These are phyloP conservation scores for Pleurotus giganteus DNA, from an alignment of 768 basidiomycete genomes.

Conservation along the genomic window DNA sequence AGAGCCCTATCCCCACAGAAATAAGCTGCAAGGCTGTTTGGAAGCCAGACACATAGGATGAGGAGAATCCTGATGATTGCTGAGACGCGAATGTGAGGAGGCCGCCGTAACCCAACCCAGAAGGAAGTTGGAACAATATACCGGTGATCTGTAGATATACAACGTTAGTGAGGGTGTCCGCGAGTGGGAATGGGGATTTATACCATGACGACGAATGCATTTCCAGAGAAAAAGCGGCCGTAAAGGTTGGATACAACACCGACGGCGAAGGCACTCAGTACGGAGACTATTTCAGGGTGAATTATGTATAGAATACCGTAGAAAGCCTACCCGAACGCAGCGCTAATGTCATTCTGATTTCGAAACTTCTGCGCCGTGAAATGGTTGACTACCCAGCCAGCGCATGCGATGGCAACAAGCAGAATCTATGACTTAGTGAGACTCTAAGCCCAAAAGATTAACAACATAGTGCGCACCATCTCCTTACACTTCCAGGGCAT, in stretches of 20 bases:
- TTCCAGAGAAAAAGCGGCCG: slow-evolving; percentile 68
- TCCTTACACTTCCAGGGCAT: slow-evolving; percentile 58
- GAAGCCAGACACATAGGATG: slow-evolving; percentile 69
- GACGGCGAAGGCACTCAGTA: slow-evolving; percentile 68
- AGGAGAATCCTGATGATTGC: slow-evolving; percentile 47
- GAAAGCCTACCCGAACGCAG: slow-evolving; percentile 60
- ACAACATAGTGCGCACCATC: slow-evolving; percentile 36
- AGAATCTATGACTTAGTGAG: slow-evolving; percentile 33
- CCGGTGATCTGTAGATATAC: slow-evolving; percentile 53
- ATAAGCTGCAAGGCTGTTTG: slow-evolving; percentile 74
- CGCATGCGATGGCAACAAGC: slow-evolving; percentile 58
- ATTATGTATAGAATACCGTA: not conserved
- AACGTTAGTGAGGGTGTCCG: not conserved
- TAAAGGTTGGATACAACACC: slow-evolving; percentile 79
- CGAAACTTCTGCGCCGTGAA: slow-evolving; percentile 60
- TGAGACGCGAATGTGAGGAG: slow-evolving; percentile 68
- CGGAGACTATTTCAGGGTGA: slow-evolving; percentile 10
- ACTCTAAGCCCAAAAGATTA: not conserved
- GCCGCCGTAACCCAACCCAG: slow-evolving; percentile 77
- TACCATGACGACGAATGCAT: slow-evolving; percentile 83
- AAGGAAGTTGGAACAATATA: slow-evolving; percentile 83
- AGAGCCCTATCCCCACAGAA: slow-evolving; percentile 74
- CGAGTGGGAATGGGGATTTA: not conserved
- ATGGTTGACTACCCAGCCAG: slow-evolving; percentile 81
- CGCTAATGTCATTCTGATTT: slow-evolving; percentile 72